Conservation (phyloP, 1,139 yeast species). For the Blastobotrys illinoisensis region DNA sequence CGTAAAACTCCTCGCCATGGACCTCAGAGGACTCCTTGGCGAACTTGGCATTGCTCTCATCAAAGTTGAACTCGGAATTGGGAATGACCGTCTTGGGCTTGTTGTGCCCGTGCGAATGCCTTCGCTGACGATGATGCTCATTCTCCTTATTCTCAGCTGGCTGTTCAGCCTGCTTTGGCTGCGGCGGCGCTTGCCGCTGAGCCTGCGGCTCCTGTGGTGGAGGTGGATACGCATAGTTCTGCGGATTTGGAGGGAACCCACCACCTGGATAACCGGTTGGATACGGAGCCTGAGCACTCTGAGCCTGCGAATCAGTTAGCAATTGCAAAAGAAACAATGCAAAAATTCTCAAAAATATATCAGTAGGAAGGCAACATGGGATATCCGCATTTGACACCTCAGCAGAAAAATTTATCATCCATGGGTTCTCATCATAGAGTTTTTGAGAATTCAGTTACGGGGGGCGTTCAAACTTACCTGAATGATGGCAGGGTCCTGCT, state of each 20-base stretch:
- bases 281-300: slow-evolving; percentile 7
- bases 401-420: slow-evolving; percentile 16
- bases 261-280: slow-evolving; percentile 20
- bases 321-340: neutral
- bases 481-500: slow-evolving; percentile 32
- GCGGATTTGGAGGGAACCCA: slow-evolving; percentile 32
- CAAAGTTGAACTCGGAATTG: slow-evolving; percentile 58
- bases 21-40: slow-evolving; percentile 22
- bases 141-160: slow-evolving; percentile 10
- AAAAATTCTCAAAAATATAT: slow-evolving; percentile 12
- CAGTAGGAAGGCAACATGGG: slow-evolving; percentile 44
- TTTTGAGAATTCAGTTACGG: neutral
- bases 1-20: slow-evolving; percentile 42
- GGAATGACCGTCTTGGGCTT: slow-evolving; percentile 35
- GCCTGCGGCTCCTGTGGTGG: neutral
- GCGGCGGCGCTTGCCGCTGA: slow-evolving; percentile 35
- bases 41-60: slow-evolving; percentile 54
- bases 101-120: slow-evolving; percentile 6
- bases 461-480: slow-evolving; percentile 17
- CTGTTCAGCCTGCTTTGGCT: slow-evolving; percentile 32
- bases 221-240: slow-evolving; percentile 19
- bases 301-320: slow-evolving; percentile 6
- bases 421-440: slow-evolving; percentile 11
- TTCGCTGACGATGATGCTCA: slow-evolving; percentile 6
- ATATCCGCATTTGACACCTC: slow-evolving; percentile 35